A percentile compares a stretch with the other conserved stretches of the same genome.
Evolutionary conservation across 495 filamentous ascomycete species (phyloP).

Genomic region (Aspergillus sparsus): DNA sequence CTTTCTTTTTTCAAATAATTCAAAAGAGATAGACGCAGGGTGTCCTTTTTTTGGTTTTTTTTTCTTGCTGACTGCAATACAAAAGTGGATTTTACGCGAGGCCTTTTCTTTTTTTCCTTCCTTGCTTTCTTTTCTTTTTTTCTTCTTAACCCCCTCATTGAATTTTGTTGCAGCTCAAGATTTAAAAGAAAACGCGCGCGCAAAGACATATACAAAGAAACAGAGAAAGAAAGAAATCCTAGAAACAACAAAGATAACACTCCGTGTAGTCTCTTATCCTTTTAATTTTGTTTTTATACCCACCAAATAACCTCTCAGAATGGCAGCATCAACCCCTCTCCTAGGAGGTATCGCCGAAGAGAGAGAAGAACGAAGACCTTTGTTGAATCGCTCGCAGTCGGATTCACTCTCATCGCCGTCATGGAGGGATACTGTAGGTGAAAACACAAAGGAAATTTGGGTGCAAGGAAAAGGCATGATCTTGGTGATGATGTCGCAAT

Average conservation of each 20-base stretch:
- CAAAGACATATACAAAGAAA: neutral
- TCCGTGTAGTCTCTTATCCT: neutral
- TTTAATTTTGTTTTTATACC: neutral
- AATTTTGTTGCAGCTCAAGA: neutral
- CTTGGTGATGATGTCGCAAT: constrained; percentile 72
- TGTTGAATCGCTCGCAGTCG: neutral
- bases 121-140: neutral
- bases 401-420: constrained; percentile 6
- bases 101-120: neutral
- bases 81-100: neutral
- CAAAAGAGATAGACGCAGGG: neutral
- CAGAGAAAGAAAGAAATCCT: neutral
- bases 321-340: neutral
- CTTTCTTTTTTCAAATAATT: too few relatives aligned
- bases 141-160: neutral
- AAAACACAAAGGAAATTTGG: constrained; percentile 37
- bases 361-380: neutral
- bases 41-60: neutral
- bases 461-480: constrained; percentile 70
- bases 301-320: neutral
- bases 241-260: neutral
- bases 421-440: constrained; percentile 15
- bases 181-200: neutral
- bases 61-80: neutral
- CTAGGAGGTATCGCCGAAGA: too few relatives aligned